Conservation (phyloP, 768 basidiomycete genomes). For the Termitomyces sp. region DNA sequence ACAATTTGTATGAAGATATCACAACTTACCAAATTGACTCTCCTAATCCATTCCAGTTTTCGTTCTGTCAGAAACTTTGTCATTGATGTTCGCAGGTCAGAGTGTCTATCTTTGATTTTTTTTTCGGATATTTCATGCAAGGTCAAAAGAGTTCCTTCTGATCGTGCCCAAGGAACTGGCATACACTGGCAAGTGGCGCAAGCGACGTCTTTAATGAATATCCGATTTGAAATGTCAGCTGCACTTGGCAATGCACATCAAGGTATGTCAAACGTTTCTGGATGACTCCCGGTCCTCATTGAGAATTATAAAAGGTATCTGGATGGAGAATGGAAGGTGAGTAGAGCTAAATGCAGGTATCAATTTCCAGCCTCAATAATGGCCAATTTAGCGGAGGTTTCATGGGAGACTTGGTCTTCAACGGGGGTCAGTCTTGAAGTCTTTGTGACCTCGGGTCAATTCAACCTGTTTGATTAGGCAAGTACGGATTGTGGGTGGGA, state of each 20-base stretch:
- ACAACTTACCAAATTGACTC: neutral
- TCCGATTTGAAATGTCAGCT: conserved; percentile 69
- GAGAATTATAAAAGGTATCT: conserved; percentile 27
- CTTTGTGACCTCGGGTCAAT: neutral
- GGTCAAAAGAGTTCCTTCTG: conserved; percentile 39
- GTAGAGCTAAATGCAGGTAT: conserved; percentile 8
- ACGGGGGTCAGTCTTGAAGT: conserved; percentile 32
- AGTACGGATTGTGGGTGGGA: conserved; percentile 67
- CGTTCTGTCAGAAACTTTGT: conserved; percentile 69
- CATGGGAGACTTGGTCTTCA: conserved; percentile 46
- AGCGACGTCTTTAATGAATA: conserved; percentile 34
- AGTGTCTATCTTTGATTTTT: neutral
- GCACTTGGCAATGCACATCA: conserved; percentile 60
- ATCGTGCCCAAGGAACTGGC: conserved; percentile 47
- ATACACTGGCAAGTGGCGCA: conserved; percentile 78
- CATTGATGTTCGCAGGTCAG: conserved; percentile 50
- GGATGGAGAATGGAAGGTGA: conserved; percentile 77
- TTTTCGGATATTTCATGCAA: neutral
- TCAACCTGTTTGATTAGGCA: conserved; percentile 30
- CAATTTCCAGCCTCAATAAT: too few relatives aligned
- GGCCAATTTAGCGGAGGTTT: conserved; percentile 33
- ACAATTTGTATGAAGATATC: conserved; percentile 52
- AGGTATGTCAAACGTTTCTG: conserved; percentile 31
- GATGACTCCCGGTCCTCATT: neutral
- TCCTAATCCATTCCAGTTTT: conserved; percentile 35